phyloP scores from a whole-genome alignment of 2,329 filamentous ascomycete genomes.

The Phialophora verrucosa region DNA sequence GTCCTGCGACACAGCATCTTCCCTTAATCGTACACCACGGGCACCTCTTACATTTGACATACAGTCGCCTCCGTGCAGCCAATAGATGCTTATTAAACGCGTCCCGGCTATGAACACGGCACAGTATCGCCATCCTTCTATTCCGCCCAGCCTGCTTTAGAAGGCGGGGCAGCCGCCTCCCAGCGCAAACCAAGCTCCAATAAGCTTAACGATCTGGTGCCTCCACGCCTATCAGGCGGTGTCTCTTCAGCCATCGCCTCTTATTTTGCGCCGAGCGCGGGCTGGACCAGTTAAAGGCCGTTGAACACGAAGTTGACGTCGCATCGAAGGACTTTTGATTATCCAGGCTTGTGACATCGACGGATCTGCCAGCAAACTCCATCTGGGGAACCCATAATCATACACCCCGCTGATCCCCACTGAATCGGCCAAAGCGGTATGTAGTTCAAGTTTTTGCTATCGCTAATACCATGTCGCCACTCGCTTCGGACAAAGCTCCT shows the following conservation, averaged over 20 bases:
- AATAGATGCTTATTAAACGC: neutral
- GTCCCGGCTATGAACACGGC: neutral
- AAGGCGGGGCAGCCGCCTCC: slow-evolving; percentile 5
- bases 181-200: neutral
- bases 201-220: neutral
- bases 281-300: slow-evolving; percentile 5
- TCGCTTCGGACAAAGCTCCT: slow-evolving; percentile 20
- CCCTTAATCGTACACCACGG: neutral
- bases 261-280: neutral
- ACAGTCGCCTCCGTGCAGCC: too few species aligned
- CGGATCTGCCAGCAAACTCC: slow-evolving; percentile 10
- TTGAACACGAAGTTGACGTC: neutral
- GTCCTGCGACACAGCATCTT: neutral
- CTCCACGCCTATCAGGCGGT: neutral
- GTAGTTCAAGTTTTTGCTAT: neutral
- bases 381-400: slow-evolving; percentile 5
- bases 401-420: slow-evolving; percentile 10
- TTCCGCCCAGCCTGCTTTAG: neutral
- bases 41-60: neutral
- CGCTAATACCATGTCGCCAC: slow-evolving; percentile 12
- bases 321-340: slow-evolving; percentile 9
- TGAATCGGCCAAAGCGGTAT: slow-evolving; percentile 7
- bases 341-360: neutral
- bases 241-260: slow-evolving; percentile 5
- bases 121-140: neutral